Conservation (phyloP, 2,329 filamentous ascomycete species). For the Colletotrichum liaoningense region DNA sequence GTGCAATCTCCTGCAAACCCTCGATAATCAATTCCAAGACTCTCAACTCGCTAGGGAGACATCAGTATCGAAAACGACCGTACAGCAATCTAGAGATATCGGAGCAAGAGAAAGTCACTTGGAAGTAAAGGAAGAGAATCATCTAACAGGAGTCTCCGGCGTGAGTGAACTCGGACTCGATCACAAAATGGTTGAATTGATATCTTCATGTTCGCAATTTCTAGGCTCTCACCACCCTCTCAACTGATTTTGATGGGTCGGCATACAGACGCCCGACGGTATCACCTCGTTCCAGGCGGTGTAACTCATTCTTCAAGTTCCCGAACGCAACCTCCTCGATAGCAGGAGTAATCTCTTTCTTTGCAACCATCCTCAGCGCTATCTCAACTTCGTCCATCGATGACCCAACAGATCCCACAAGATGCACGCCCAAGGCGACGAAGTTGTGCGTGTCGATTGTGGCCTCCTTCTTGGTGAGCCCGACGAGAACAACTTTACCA, state of each 20-base stretch:
- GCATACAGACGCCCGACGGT: background rate
- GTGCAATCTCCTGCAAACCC: too few relatives aligned
- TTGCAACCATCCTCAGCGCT: background rate
- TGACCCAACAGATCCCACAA: background rate
- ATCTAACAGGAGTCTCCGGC: too few relatives aligned
- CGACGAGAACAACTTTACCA: slow-evolving; percentile 22
- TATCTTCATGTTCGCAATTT: background rate
- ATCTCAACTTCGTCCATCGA: background rate
- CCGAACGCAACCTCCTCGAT: background rate
- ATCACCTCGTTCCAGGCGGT: background rate
- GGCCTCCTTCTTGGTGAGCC: background rate
- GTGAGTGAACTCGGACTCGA: too few relatives aligned
- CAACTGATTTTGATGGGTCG: background rate
- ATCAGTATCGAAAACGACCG: too few relatives aligned
- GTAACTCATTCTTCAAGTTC: background rate
- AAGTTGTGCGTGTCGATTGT: background rate
- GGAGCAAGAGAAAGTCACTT: too few relatives aligned
- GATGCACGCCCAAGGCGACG: background rate
- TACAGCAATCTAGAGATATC: too few relatives aligned
- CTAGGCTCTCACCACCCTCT: background rate
- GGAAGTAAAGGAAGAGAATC: too few relatives aligned
- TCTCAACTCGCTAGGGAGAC: too few relatives aligned
- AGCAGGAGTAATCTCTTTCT: background rate
- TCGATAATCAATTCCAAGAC: too few relatives aligned
- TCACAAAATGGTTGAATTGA: too few relatives aligned